A percentile compares a stretch with the other conserved stretches of the same genome.
These are phyloP conservation scores for Leccinum variicolor DNA, from an alignment of 768 basidiomycete species.

Conservation along the genomic window DNA sequence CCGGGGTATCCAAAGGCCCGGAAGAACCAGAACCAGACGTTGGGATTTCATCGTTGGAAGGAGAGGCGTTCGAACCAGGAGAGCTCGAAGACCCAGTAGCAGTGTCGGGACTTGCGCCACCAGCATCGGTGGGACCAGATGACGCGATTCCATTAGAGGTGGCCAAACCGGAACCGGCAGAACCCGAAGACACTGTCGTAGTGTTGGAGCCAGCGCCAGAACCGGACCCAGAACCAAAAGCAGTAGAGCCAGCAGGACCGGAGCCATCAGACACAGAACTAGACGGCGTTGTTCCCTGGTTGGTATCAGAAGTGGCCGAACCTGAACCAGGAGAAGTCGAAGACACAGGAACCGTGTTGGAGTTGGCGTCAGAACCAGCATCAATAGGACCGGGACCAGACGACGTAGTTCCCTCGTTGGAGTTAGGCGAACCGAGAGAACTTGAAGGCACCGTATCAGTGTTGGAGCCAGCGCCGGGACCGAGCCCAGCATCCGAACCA, in stretches of 20 bases:
- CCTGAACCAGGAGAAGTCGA: not conserved
- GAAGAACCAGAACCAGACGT: constrained; percentile 1
- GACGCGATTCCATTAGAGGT: not conserved
- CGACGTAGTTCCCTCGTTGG: too few relatives aligned
- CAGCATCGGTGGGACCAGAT: not conserved
- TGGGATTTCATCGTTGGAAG: not conserved
- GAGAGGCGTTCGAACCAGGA: not conserved
- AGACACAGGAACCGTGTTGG: not conserved
- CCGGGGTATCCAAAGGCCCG: not conserved
- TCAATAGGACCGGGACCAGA: not conserved
- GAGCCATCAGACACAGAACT: too few relatives aligned
- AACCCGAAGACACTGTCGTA: not conserved
- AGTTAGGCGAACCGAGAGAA: not conserved
- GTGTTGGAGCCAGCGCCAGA: not conserved
- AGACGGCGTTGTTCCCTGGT: too few relatives aligned
- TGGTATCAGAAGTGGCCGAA: not conserved
- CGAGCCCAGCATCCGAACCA: not conserved
- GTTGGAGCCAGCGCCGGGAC: not conserved
- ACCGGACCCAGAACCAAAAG: not conserved
- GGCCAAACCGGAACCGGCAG: not conserved
- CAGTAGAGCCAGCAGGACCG: not conserved
- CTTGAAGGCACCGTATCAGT: not conserved
- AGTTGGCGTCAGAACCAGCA: not conserved
- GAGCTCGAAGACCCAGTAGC: too few relatives aligned
- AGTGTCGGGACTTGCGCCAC: not conserved